Base-by-base conservation (phyloP, 78 protist genomes). In the Dictyostelium capitatum region DNA sequence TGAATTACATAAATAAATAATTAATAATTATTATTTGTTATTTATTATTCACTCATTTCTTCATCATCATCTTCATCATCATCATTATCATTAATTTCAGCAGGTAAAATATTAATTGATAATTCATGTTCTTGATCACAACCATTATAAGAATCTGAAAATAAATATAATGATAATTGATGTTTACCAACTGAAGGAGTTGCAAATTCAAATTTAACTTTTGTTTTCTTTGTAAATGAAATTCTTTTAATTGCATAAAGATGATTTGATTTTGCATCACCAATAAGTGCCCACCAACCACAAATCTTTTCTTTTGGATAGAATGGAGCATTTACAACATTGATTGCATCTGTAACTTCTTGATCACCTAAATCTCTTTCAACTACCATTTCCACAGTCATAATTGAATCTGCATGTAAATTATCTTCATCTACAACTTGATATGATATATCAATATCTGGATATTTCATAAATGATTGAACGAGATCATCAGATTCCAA, bases 101-200 rank as follows among this genome's bases (percentile, higher is more conserved):
- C 89, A 3, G 79, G 77, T 46, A 84, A 57, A 64, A 96, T 96
- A 37, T 73, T 19, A 69, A 97, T 47, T n/a, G 37, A 32, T 41
- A 97, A 12, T 59, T 89, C 93, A 72, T 91, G 91, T 85, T 97
- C 98, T 74, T 97, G 98, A 74, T 98, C 99, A 87, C 98, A 97
- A 43, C 99, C 99, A 25, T 81, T 67, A 65, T 96, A 98, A 9
- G 98, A 96, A 74, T 98, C 99, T 75, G 98, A 95, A 95, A 98
- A 97, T 64, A 97, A 30, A 91, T 91, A 97, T 67, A 98, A 90
- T 23, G 78, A 89, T 78, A 89, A 78, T 25, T 56, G 59, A 82
- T 97, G 82, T 64, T 59, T 57, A 69, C 98, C 99, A 3, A 72
- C 57, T 3, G 84, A 67, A 15, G 99, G 99, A 7, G 99, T 97